Conservation (phyloP, 495 filamentous ascomycete genomes). For the Patellaria atrata region DNA sequence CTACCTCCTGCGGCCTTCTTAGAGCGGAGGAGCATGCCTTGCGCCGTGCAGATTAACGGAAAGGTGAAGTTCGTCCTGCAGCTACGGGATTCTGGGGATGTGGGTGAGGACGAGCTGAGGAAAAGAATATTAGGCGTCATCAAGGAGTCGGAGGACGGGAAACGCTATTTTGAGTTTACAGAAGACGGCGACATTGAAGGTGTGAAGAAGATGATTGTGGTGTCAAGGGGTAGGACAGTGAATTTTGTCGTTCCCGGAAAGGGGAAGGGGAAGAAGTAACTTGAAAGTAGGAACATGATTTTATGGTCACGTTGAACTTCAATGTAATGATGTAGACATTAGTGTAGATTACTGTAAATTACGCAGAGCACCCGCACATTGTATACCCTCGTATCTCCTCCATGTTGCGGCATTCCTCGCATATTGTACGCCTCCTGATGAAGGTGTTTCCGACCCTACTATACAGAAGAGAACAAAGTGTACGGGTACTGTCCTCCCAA, state of each 20-base stretch:
- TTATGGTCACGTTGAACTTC: no score
- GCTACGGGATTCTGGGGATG: not conserved
- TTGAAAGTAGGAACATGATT: no score
- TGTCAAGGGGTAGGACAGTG: conserved; percentile 37
- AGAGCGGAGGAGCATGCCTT: conserved; percentile 19
- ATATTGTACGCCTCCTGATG: no score
- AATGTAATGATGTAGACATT: no score
- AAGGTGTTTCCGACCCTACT: no score
- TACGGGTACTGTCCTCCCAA: no score
- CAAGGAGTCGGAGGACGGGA: conserved; percentile 33
- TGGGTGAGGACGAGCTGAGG: conserved; percentile 28
- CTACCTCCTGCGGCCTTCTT: conserved; percentile 8
- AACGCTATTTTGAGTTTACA: conserved; percentile 27
- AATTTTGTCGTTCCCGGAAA: conserved; percentile 38
- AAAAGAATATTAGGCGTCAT: conserved; percentile 45
- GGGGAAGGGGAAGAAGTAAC: conserved; percentile 4
- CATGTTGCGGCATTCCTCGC: no score
- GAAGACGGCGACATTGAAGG: conserved; percentile 8
- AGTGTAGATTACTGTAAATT: no score
- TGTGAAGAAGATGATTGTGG: conserved; percentile 37
- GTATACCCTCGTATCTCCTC: no score
- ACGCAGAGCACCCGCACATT: no score
- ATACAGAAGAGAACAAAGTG: no score
- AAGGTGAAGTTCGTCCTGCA: conserved; percentile 46
- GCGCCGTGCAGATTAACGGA: conserved; percentile 65